Evolutionary conservation across 2,329 filamentous ascomycete genomes (phyloP), one percentile per base, ranked within the genome.

Genomic region (Coniella vitis): DNA sequence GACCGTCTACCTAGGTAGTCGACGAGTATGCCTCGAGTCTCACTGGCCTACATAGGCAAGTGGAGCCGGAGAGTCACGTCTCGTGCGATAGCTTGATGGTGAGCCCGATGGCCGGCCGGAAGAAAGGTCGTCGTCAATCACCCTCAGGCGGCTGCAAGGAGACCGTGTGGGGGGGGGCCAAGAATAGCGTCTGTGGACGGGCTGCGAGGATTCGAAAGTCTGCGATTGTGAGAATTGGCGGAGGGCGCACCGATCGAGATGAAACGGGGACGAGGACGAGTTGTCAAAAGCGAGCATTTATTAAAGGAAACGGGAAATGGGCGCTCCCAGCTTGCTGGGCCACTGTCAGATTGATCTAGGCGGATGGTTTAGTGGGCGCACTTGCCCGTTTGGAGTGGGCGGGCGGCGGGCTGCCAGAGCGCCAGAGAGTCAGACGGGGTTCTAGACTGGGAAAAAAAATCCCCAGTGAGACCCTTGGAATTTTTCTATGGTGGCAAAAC

Each of bases 41-140:
- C 51, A 44, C 51, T 40, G 25, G 51, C 25, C 40, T 14, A 21
- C 39, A 37, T 17, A 31, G 21, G 37, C 20, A 38, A 42, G 40
- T 29, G 19, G 45, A 35, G 38, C 38, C 43, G 43, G 21, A 38
- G 40, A 20, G 39, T 21, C 17, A 40, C 7, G 21, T n/a, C 21
- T 35, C 10, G 25, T 20, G 35, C 32, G 21, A 22, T 10, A 12
- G 16, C n/a, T n/a, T 42, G 13, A 7, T 34, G 40, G 25, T 21
- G 31, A 12, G 16, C 19, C 39, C 16, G 39, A 16, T 42, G 40
- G n/a, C 40, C 29, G 19, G 25, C 25, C 25, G 5, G 25, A 29
- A 29, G 25, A 10, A 29, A 5, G 22, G 12, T 29, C 38, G 21
- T 8, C 7, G 7, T 14, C 22, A 13, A n/a, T 2, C 7, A 12